Evolutionary conservation across 1,284 basidiomycete species (phyloP), one percentile per base, ranked within the genome.

Genomic region (Apiotrichum laibachii): DNA sequence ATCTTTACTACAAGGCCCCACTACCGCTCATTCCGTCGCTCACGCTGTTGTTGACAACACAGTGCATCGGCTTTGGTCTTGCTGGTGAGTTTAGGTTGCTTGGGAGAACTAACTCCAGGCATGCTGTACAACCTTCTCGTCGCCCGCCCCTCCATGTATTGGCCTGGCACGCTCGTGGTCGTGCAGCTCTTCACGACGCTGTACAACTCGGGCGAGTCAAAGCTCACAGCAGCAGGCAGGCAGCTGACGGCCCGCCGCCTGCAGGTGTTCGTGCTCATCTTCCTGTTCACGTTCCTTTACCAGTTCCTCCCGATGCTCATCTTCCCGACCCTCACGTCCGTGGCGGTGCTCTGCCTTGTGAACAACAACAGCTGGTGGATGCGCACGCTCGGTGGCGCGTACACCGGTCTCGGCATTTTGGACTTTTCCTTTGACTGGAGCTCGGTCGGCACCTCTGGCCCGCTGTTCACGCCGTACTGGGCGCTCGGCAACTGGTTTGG

Each of bases 51-150:
- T 76, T 82, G 50, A 80, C 80, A 5, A 83, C 82, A 1, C 82
- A 84, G 65, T 75, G 82, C 49, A 80, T 83, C 35, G 82, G 82
- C 5, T 83, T 82, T 55, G 82, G 82, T 1, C 68, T 83, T 7
- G 79, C 79, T 12, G 82, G 82, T 60, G 55, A 56, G 72, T 65
- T 22, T n/a, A 34, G 72, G 16, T 6, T 2, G 2, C 4, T 8
- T 6, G 10, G 15, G 31, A 9, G 1, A 45, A 31, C 52, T 53
- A 13, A 57, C 19, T 43, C 26, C 50, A 73, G 77, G 77, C 1
- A 76, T 78, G 68, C 66, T 78, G 4, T 77, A 80, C 53, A 74
- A 72, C 56, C 68, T 80, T 43, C 70, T 80, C 31, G 75, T 80
- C 35, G 65, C 65, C 33, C 70, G 68, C 18, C 75, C 72, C 7